Base-by-base conservation (phyloP, 2,329 filamentous ascomycete species). In the Hypocrella siamensis region DNA sequence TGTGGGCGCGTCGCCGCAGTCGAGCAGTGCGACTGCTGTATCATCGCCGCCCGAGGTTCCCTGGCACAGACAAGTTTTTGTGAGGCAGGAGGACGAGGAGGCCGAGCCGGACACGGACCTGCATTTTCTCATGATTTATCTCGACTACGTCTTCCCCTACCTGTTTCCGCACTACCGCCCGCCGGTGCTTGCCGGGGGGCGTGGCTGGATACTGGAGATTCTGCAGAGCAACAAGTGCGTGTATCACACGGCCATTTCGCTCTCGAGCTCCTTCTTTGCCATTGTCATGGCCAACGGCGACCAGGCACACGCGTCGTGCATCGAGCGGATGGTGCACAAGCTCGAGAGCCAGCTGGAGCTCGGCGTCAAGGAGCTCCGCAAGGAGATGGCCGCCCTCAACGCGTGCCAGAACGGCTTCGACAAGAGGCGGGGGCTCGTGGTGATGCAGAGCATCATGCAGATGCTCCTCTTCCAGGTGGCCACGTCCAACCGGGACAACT, bases 141-240 rank as follows among this genome's bases (percentile, higher is more conserved):
- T 76, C 28, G 72, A 78, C 46, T 64, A 70, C 38, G 58, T 75
- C 15, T 65, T 76, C 38, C 71, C 73, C 2, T 69, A 74, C 40
- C 51, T 76, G 1, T 76, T 71, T 43, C 74, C 74, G 3, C 70
- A 75, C 45, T 77, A 76, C 47, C 61, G 61, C 3, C 72, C 73
- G 1, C 56, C 58, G 3, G 44, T 72, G 5, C 54, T 68, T 4
- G 56, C 67, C 34, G 65, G 68, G n/a, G 72, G 71, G 11, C 61
- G 67, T 30, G 62, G 65, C 17, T 78, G 72, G 73, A 55, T 77
- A 18, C 52, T 77, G 22, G 61, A 67, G 19, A 53, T 71, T 26
- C 54, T 76, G 8, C 58, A 67, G 34, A 63, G 59, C 36, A 74
- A 70, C 48, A 67, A 64, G 38, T 58, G 67, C 1, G 56, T 75